phyloP scores from a whole-genome alignment of 352 stramenopile species.

The Phytopythium oedochilum region DNA sequence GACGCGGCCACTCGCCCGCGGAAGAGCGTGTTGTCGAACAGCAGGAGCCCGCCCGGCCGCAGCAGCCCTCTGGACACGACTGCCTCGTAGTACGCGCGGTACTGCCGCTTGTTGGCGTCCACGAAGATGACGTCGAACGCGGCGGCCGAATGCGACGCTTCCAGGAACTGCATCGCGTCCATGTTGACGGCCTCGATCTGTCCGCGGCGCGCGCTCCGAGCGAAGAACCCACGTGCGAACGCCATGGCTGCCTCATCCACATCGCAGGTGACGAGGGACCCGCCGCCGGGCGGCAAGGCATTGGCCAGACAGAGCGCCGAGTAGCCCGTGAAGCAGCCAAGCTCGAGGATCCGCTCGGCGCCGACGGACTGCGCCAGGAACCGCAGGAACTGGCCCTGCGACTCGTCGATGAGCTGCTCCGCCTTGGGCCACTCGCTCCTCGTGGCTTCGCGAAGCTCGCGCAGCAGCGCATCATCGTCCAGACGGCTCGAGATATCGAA shows the following conservation, averaged over 20 bases:
- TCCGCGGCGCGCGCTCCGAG: constrained; percentile 20
- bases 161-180: constrained; percentile 40
- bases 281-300: constrained; percentile 22
- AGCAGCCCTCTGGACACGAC: constrained; percentile 70
- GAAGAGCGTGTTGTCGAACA: constrained; percentile 94
- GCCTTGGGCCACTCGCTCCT: constrained; percentile 32
- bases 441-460: constrained; percentile 35
- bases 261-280: constrained; percentile 55
- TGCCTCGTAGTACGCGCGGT: constrained; percentile 85
- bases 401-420: constrained; percentile 55
- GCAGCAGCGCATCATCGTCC: constrained; percentile 26
- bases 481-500: constrained; percentile 9
- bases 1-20: constrained; percentile 85
- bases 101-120: constrained; percentile 92
- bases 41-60: constrained; percentile 65
- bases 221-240: constrained; percentile 51
- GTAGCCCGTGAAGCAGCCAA: constrained; percentile 94
- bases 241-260: constrained; percentile 37
- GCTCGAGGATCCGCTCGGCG: constrained; percentile 83
- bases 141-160: not conserved
- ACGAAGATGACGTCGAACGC: constrained; percentile 94
- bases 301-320: constrained; percentile 86
- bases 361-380: constrained; percentile 76
- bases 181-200: constrained; percentile 36
- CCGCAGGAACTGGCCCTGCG: constrained; percentile 51